phyloP scores from a whole-genome alignment of 2,329 filamentous ascomycete species.

The Aureobasidium melanogenum region DNA sequence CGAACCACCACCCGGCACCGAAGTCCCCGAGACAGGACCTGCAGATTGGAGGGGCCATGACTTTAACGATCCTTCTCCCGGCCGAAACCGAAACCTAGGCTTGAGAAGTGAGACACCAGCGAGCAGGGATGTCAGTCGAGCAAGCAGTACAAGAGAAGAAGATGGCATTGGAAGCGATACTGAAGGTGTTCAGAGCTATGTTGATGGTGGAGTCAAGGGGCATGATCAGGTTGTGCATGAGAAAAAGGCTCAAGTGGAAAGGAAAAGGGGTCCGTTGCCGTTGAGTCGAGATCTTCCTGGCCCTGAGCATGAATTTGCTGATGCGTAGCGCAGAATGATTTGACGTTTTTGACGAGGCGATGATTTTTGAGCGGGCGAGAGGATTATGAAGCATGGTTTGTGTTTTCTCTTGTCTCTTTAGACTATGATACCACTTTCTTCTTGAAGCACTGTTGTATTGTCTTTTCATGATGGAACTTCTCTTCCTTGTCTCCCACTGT shows the following conservation, averaged over 20 bases:
- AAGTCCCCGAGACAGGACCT: slow-evolving; percentile 59
- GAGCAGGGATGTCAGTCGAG: slow-evolving; percentile 60
- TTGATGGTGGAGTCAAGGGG: not conserved
- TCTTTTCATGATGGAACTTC: no score
- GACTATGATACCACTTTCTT: not conserved
- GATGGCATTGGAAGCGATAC: slow-evolving; percentile 4
- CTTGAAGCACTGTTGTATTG: not conserved
- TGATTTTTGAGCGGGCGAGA: not conserved
- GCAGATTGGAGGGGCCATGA: slow-evolving; percentile 63
- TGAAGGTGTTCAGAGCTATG: slow-evolving; percentile 6
- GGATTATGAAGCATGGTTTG: not conserved
- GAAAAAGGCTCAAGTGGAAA: not conserved
- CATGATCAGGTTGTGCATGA: not conserved
- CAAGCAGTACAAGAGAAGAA: slow-evolving; percentile 38
- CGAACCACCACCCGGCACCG: slow-evolving; percentile 58
- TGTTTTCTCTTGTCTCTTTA: not conserved
- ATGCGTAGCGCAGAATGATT: not conserved
- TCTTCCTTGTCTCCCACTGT: not conserved
- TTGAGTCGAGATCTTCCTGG: not conserved
- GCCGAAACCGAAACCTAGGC: slow-evolving; percentile 54
- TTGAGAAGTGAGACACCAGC: slow-evolving; percentile 55
- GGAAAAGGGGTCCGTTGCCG: slow-evolving; percentile 6
- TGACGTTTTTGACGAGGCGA: not conserved
- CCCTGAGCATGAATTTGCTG: slow-evolving; percentile 3
- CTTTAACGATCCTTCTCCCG: slow-evolving; percentile 19